Percentiles rank a stretch among this genome's conserved stretches.
phyloP scores from a whole-genome alignment of 257 asterid genomes.

The Capsicum baccatum region DNA sequence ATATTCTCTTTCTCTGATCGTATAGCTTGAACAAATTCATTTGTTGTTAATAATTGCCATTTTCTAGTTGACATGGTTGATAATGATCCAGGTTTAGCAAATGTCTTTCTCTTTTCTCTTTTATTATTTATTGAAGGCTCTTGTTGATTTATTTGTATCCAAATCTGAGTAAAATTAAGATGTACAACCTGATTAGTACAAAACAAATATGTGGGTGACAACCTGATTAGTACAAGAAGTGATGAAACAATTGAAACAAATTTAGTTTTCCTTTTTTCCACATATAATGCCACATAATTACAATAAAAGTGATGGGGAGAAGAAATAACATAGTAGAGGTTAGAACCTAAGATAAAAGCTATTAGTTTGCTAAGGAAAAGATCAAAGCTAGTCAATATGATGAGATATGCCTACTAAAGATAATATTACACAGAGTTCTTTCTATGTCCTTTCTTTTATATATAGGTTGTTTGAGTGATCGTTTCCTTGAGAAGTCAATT shows the following conservation, averaged over 20 bases:
- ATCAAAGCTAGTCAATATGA: not conserved
- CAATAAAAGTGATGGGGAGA: not conserved
- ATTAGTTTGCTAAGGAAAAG: not conserved
- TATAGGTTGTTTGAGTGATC: not conserved
- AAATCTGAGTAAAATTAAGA: too few relatives aligned
- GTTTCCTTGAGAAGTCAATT: not conserved
- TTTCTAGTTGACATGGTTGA: too few relatives aligned
- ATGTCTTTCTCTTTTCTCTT: too few relatives aligned
- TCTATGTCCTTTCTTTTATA: not conserved
- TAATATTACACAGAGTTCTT: not conserved
- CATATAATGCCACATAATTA: not conserved
- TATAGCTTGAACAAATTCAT: too few relatives aligned
- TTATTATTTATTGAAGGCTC: too few relatives aligned
- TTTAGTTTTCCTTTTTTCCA: not conserved
- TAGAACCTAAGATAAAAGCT: not conserved
- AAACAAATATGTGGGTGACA: too few relatives aligned
- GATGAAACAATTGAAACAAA: not conserved
- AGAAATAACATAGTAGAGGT: slow-evolving; percentile 9
- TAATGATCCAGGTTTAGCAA: too few relatives aligned
- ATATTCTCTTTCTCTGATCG: too few relatives aligned
- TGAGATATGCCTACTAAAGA: not conserved
- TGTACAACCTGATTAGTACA: too few relatives aligned
- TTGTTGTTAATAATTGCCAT: too few relatives aligned
- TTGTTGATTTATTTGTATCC: too few relatives aligned
- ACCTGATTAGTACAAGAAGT: not conserved